These are phyloP conservation scores for Populus pruinosa DNA, from an alignment of 345 rosid species.

Conservation along the genomic window DNA sequence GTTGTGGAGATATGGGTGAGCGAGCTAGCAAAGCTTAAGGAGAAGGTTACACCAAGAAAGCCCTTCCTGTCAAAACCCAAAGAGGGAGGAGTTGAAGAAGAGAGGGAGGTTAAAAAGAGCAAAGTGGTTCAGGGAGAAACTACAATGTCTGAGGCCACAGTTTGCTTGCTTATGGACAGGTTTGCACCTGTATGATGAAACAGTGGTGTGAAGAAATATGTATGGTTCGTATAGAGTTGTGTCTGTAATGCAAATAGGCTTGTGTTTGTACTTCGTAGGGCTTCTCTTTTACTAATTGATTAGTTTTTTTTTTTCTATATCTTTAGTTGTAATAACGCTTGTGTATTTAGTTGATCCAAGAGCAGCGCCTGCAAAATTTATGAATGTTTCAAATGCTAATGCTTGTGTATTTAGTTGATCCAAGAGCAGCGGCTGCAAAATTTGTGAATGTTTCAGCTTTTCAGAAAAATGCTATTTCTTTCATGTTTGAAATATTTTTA, in stretches of 20 bases:
- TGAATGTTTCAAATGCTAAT: no score
- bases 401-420: neutral
- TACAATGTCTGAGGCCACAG: conserved; percentile 60
- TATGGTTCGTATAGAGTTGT: neutral
- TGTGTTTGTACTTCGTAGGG: neutral
- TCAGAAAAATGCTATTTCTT: neutral
- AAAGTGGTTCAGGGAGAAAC: conserved; percentile 21
- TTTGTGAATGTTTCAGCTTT: no score
- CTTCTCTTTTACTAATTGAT: neutral
- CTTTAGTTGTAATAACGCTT: neutral
- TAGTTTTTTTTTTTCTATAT: neutral
- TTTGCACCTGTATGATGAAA: conserved; percentile 60
- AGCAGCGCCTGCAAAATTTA: no score
- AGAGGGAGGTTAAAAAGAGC: conserved; percentile 11
- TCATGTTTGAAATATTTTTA: neutral
- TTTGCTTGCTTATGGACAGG: conserved; percentile 78
- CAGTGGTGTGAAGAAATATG: neutral
- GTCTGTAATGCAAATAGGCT: neutral
- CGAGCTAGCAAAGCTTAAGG: conserved; percentile 54
- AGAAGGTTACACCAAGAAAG: conserved; percentile 38
- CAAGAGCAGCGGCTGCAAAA: no score
- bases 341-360: neutral
- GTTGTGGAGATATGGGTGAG: conserved; percentile 49
- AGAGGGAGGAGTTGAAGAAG: conserved; percentile 14
- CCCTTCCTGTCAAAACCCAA: conserved; percentile 27